Conservation (phyloP, 176 grass and related monocot species). For the Phragmites australis region DNA sequence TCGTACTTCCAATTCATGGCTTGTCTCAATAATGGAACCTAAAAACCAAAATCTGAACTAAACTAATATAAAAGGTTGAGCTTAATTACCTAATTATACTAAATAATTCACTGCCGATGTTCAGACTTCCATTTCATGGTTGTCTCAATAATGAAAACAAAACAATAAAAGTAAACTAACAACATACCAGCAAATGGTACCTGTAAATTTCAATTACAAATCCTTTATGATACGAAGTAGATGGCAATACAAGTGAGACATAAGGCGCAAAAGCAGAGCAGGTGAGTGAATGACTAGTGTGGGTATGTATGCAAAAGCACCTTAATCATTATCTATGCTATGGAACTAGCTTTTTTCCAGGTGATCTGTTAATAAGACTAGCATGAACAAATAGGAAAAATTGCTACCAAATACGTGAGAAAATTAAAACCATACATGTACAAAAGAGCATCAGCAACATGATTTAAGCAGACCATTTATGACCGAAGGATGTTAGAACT, state of each 20-base stretch:
- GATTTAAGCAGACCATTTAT: constrained; percentile 9
- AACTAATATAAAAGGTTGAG: background rate
- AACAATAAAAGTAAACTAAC: background rate
- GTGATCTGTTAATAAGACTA: background rate
- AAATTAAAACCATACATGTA: background rate
- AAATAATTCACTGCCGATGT: background rate
- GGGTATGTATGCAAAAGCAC: background rate
- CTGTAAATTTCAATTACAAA: constrained; percentile 1
- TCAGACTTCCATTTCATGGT: background rate
- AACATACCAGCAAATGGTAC: background rate
- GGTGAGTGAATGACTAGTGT: background rate
- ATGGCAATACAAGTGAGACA: background rate
- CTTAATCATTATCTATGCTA: background rate
- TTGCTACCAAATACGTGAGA: background rate
- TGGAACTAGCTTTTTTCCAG: background rate
- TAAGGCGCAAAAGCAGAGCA: background rate
- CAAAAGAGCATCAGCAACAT: background rate
- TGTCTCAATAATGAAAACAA: background rate
- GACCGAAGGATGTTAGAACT: background rate
- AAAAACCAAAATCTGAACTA: background rate
- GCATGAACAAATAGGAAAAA: constrained; percentile 4
- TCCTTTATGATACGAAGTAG: background rate
- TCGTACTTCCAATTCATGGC: background rate
- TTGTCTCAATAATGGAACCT: background rate
- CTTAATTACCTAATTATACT: background rate